phyloP scores from a whole-genome alignment of 169 alveolate genomes.

The Eimeria acervulina region DNA sequence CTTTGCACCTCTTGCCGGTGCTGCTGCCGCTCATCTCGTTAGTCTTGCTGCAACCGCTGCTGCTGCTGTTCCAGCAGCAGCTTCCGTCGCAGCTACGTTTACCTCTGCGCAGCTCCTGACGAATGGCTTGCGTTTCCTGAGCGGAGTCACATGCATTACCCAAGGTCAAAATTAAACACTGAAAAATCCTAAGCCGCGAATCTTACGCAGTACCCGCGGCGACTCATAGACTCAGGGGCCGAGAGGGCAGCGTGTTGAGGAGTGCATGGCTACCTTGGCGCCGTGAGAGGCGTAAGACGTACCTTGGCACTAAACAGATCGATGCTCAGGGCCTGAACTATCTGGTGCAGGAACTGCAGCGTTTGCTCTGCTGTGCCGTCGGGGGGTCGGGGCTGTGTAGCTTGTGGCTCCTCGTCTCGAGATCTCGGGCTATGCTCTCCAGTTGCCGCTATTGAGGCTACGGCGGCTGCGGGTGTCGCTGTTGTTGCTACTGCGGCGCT shows the following conservation, averaged over 20 bases:
- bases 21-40: not conserved
- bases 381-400: not conserved
- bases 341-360: slow-evolving; percentile 56
- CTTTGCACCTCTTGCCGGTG: not conserved
- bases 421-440: not conserved
- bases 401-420: not conserved
- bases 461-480: not conserved
- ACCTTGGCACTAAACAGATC: slow-evolving; percentile 72
- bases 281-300: not conserved
- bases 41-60: not conserved
- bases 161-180: too few relatives aligned
- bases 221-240: not conserved
- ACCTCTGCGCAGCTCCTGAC: slow-evolving; percentile 71
- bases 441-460: not conserved
- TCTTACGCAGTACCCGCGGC: not conserved
- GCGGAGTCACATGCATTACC: not conserved
- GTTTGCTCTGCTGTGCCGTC: slow-evolving; percentile 4
- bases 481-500: not conserved
- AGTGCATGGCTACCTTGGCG: not conserved
- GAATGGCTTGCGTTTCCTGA: slow-evolving; percentile 52
- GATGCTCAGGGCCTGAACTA: slow-evolving; percentile 71
- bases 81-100: not conserved
- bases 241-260: not conserved
- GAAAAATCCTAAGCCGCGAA: not conserved
- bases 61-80: not conserved